Percentiles rank a stretch among this genome's conserved stretches.
Conservation (phyloP, 164 flowering plant genomes). For the Sextonia rubra region DNA sequence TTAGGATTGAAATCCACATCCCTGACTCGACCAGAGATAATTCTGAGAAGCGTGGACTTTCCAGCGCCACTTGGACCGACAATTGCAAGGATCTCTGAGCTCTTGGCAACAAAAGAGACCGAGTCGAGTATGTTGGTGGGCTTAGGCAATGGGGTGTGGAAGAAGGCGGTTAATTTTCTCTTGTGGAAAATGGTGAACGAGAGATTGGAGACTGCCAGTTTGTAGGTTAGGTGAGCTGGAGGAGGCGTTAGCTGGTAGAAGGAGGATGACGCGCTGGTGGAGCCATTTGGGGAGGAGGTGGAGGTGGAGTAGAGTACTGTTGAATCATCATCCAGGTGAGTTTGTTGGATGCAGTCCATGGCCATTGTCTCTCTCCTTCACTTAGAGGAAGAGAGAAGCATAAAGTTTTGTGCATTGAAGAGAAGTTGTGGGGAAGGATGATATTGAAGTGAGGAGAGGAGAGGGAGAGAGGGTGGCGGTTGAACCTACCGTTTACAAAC, state of each 20-base stretch:
- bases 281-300: slow-evolving; percentile 48
- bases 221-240: slow-evolving; percentile 19
- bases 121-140: slow-evolving; percentile 59
- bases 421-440: slow-evolving; percentile 2
- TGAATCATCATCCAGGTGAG: slow-evolving; percentile 45
- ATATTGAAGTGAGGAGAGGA: not conserved
- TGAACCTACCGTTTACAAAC: slow-evolving; percentile 30
- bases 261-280: slow-evolving; percentile 52
- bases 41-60: slow-evolving; percentile 68
- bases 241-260: slow-evolving; percentile 26
- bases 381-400: not conserved
- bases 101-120: slow-evolving; percentile 58
- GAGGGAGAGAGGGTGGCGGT: slow-evolving; percentile 22
- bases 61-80: slow-evolving; percentile 97
- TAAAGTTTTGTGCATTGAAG: not conserved
- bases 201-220: slow-evolving; percentile 46
- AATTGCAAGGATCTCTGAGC: slow-evolving; percentile 64
- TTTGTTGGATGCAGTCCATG: slow-evolving; percentile 44
- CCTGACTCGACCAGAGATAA: slow-evolving; percentile 63
- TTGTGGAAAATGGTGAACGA: slow-evolving; percentile 45
- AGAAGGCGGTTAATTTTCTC: slow-evolving; percentile 11
- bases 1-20: slow-evolving; percentile 42
- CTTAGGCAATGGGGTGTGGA: slow-evolving; percentile 13
- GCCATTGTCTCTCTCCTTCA: slow-evolving; percentile 27
- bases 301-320: slow-evolving; percentile 53